Evolutionary conservation across 164 flowering plant genomes (phyloP), one percentile per base, ranked within the genome.

Genomic region (Buxus sempervirens): DNA sequence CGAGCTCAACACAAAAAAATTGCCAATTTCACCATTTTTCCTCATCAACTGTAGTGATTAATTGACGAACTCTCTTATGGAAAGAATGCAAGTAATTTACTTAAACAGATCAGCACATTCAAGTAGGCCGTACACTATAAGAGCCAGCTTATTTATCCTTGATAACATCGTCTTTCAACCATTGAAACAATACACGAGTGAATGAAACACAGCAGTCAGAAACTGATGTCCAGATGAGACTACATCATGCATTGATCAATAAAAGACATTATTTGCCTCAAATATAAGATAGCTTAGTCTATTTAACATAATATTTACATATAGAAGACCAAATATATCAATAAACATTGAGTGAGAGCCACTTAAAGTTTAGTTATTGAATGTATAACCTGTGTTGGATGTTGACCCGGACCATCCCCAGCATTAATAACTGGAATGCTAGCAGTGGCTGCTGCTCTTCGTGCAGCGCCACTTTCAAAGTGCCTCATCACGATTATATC

Each of bases 371-470:
- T 28, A 1, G 27, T 4, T 5, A 68, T 49, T 12, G 24, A 13
- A 60, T 38, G 41, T 64, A 56, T 56, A 87, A n/a, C 98, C 89
- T 95, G 98, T 56, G 95, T 86, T 28, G 99, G 99, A 80, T 95
- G 99, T 65, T 95, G 94, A 63, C 99, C 99, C 32, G 99, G 99
- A 71, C 99, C 99, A 86, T 95, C 99, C 55, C 98, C 99, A 25
- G 99, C 99, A 86, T 95, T 95, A 65, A 95, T 92, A 67, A 95
- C 62, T 25, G 98, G 99, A 73, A 95, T 93, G 68, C 73, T 70
- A 26, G 99, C 98, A 7, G 93, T 89, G 8, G 80, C 76, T 6
- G 98, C 98, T 7, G 98, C 97, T 80, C 86, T 88, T 81, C 69
- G 85, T 8, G 99, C 98, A 71, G 97, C 96, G 66, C 99, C 99